Evolutionary conservation across 2,329 filamentous ascomycete species (phyloP).

Genomic region (Cytospora leucostoma): DNA sequence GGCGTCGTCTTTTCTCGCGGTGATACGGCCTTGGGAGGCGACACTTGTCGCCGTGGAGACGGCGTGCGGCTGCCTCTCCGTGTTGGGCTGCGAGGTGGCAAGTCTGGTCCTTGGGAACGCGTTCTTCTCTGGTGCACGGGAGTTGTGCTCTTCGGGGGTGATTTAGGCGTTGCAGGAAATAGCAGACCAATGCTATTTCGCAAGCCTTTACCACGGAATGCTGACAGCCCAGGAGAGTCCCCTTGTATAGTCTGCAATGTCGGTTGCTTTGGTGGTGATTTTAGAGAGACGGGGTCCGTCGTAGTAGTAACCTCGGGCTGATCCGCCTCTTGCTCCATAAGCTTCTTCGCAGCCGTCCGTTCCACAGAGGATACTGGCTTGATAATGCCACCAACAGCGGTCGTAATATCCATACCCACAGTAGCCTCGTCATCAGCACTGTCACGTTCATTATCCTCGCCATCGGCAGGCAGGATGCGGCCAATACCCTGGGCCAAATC

Average conservation of each 20-base stretch:
- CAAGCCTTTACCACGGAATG: constrained; percentile 51
- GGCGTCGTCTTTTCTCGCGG: constrained; percentile 21
- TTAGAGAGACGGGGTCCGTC: constrained; percentile 41
- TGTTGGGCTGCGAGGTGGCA: constrained; percentile 23
- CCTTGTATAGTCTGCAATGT: constrained; percentile 37
- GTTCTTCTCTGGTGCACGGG: constrained; percentile 19
- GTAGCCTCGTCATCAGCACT: constrained; percentile 42
- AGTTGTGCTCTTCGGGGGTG: constrained; percentile 27
- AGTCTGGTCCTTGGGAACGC: constrained; percentile 24
- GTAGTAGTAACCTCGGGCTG: constrained; percentile 49
- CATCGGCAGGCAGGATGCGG: constrained; percentile 48
- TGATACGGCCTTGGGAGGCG: constrained; percentile 9
- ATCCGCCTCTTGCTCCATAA: constrained; percentile 61
- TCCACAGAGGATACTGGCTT: constrained; percentile 41
- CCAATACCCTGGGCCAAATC: constrained; percentile 64
- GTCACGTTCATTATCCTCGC: constrained; percentile 38
- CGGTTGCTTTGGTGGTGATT: constrained; percentile 40
- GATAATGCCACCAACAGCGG: constrained; percentile 64
- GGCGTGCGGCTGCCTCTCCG: constrained; percentile 31
- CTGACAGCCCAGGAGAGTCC: constrained; percentile 58
- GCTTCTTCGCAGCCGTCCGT: constrained; percentile 52
- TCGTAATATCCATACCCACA: constrained; percentile 69
- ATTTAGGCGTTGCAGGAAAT: constrained; percentile 44
- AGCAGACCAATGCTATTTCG: constrained; percentile 50
- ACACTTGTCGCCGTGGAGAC: constrained; percentile 31